phyloP scores from a whole-genome alignment of 495 filamentous ascomycete genomes.

The Tirmania nivea region DNA sequence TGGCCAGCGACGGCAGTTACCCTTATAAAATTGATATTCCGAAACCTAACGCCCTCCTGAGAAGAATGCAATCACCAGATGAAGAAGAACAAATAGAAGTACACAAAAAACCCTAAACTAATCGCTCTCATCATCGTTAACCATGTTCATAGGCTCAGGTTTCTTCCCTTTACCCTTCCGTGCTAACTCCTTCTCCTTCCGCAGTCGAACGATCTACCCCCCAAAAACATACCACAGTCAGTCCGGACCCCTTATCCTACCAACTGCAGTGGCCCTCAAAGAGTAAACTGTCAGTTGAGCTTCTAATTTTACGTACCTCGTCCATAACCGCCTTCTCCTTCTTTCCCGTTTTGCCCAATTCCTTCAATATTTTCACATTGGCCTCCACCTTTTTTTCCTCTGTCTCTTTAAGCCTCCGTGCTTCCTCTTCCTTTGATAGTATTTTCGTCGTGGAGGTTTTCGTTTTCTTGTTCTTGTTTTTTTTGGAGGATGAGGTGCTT shows the following conservation, averaged over 20 bases:
- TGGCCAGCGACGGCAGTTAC: too few species aligned
- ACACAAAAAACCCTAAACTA: too few species aligned
- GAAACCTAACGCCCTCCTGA: too few species aligned
- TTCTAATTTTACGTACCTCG: neutral
- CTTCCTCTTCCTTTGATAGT: neutral
- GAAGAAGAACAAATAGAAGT: too few species aligned
- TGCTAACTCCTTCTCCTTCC: neutral
- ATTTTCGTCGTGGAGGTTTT: neutral
- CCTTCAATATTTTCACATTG: neutral
- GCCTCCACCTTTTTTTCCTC: neutral
- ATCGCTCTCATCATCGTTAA: too few species aligned
- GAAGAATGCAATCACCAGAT: too few species aligned
- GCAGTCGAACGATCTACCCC: neutral
- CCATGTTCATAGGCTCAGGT: neutral
- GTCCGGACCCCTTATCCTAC: neutral
- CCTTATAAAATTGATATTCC: too few species aligned
- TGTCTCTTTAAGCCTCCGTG: neutral
- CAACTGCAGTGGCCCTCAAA: neutral
- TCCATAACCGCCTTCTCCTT: neutral
- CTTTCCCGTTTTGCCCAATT: neutral
- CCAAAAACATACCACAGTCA: neutral
- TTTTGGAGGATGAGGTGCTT: neutral
- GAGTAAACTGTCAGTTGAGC: too few species aligned
- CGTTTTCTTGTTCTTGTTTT: neutral
- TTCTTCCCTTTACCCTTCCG: neutral